These are phyloP conservation scores for Sporothrix globosa DNA, from an alignment of 2,329 filamentous ascomycete genomes.

Conservation along the genomic window DNA sequence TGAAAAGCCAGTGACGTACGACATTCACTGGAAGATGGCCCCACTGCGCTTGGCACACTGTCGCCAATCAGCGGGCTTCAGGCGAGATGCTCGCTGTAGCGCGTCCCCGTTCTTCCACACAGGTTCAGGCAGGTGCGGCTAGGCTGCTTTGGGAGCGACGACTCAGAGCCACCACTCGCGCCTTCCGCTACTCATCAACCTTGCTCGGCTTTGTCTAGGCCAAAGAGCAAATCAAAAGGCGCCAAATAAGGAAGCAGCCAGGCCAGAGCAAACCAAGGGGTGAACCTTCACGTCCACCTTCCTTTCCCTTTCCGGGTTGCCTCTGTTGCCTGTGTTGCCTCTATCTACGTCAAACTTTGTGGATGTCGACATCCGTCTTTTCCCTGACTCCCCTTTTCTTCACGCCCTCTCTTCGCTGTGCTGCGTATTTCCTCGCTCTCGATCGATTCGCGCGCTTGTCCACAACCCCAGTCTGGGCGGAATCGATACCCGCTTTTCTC, in stretches of 20 bases:
- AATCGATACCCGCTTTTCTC: constrained; percentile 31
- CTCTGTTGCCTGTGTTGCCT: not conserved
- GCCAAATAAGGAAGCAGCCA: constrained; percentile 25
- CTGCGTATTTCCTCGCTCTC: constrained; percentile 4
- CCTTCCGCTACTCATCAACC: constrained; percentile 24
- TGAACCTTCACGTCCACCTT: constrained; percentile 23
- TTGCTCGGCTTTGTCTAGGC: constrained; percentile 20
- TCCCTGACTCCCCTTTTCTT: not conserved
- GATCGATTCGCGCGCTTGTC: constrained; percentile 26
- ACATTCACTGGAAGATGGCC: not conserved
- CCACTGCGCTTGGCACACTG: not conserved
- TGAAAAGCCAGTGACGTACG: constrained; percentile 28
- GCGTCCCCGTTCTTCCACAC: constrained; percentile 5
- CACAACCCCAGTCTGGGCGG: constrained; percentile 26
- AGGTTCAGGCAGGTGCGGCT: constrained; percentile 26
- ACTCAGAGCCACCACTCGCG: not conserved
- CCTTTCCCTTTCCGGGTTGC: constrained; percentile 8
- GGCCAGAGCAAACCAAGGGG: constrained; percentile 10
- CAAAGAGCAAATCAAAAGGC: constrained; percentile 27
- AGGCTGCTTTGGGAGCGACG: constrained; percentile 28
- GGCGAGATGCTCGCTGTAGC: not conserved
- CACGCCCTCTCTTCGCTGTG: not conserved
- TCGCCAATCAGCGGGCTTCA: constrained; percentile 27
- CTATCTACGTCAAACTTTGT: not conserved
- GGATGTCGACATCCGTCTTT: constrained; percentile 1